A percentile compares a stretch with the other conserved stretches of the same genome.
Conservation (phyloP, 2,329 filamentous ascomycete species). For the Claviceps humidiphila region DNA sequence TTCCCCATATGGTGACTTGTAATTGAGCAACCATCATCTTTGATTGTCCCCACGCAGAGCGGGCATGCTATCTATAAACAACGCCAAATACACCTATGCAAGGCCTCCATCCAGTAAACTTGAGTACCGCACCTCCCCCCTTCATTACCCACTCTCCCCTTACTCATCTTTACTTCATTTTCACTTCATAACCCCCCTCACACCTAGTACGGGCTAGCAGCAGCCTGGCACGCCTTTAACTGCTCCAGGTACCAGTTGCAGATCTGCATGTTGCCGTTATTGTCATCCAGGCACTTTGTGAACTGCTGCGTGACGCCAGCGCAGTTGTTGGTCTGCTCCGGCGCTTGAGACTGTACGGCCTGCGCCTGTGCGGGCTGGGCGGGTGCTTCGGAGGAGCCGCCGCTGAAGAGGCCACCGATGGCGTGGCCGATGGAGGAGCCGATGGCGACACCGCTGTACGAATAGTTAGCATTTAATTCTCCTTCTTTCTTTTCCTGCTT, state of each 20-base stretch:
- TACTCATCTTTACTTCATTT: background rate
- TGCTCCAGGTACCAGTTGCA: slow-evolving; percentile 98
- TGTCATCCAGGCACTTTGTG: slow-evolving; percentile 92
- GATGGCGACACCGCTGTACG: slow-evolving; percentile 76
- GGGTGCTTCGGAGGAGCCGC: slow-evolving; percentile 48
- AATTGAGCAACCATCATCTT: no score
- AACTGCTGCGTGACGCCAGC: slow-evolving; percentile 70
- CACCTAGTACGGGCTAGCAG: slow-evolving; percentile 57
- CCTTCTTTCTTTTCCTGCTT: background rate
- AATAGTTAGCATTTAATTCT: background rate
- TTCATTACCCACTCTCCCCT: slow-evolving; percentile 4
- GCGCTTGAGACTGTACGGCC: slow-evolving; percentile 37
- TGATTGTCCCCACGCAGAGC: slow-evolving; percentile 10
- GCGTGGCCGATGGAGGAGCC: slow-evolving; percentile 93
- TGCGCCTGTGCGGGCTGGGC: slow-evolving; percentile 35
- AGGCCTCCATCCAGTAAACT: no score
- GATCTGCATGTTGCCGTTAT: slow-evolving; percentile 85
- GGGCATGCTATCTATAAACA: slow-evolving; percentile 16
- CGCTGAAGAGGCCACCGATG: slow-evolving; percentile 76
- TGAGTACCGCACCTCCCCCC: no score
- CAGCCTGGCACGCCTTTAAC: slow-evolving; percentile 77
- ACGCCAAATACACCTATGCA: no score
- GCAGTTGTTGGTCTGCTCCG: slow-evolving; percentile 52
- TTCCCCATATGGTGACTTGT: no score
- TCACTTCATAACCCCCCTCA: background rate